Evolutionary conservation across 1,284 basidiomycete species (phyloP).

Genomic region (Ustilago sp.): DNA sequence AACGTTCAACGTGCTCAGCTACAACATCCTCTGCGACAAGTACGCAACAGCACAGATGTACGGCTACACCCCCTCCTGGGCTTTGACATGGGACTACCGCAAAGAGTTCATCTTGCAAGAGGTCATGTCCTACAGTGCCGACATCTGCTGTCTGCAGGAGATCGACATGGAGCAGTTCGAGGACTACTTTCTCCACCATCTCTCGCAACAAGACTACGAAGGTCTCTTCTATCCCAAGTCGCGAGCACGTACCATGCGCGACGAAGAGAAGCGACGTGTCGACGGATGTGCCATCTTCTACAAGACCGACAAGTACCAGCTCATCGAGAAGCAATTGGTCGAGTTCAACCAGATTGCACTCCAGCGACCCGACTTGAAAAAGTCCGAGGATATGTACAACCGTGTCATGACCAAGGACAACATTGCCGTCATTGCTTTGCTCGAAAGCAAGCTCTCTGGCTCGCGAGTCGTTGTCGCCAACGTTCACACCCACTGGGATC

Average conservation of each 20-base stretch:
- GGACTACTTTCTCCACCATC: slow-evolving; percentile 86
- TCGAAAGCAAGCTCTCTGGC: slow-evolving; percentile 88
- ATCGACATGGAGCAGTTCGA: slow-evolving; percentile 93
- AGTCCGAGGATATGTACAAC: slow-evolving; percentile 99
- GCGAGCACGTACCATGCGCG: slow-evolving; percentile 91
- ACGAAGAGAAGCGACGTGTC: slow-evolving; percentile 85
- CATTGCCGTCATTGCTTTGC: slow-evolving; percentile 86
- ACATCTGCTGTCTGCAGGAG: slow-evolving; percentile 91
- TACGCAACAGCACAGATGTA: slow-evolving; percentile 91
- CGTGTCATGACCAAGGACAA: slow-evolving; percentile 96
- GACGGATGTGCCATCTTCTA: slow-evolving; percentile 98
- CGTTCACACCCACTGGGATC: slow-evolving; percentile 94
- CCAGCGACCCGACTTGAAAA: slow-evolving; percentile 94
- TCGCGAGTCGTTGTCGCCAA: slow-evolving; percentile 90
- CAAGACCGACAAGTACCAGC: slow-evolving; percentile 85
- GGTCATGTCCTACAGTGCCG: slow-evolving; percentile 83
- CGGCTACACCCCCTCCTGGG: slow-evolving; percentile 97
- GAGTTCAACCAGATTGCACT: slow-evolving; percentile 95
- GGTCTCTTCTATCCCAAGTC: slow-evolving; percentile 95
- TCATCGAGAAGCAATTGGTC: slow-evolving; percentile 93
- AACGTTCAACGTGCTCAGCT: slow-evolving; percentile 84
- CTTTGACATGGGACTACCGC: slow-evolving; percentile 92
- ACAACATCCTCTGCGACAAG: slow-evolving; percentile 95
- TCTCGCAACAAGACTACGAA: slow-evolving; percentile 84
- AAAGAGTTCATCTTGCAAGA: slow-evolving; percentile 91